Evolutionary conservation across 768 basidiomycete species (phyloP).

Genomic region (Lactifluus volemus): DNA sequence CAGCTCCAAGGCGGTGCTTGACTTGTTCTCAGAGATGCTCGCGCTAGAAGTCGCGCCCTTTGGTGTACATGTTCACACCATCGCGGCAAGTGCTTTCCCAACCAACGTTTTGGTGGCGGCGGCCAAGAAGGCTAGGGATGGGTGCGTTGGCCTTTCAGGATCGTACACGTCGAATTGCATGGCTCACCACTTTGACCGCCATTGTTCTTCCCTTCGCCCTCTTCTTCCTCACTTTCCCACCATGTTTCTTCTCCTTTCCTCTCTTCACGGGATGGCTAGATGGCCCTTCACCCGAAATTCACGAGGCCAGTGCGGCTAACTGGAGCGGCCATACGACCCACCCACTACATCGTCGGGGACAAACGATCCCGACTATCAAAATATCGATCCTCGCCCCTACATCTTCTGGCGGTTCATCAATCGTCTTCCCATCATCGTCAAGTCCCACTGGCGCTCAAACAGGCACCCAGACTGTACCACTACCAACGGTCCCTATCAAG

Average conservation of each 20-base stretch:
- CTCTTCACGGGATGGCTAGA: conserved; percentile 36
- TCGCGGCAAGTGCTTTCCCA: too few species aligned
- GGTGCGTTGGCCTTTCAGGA: neutral
- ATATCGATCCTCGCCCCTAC: neutral
- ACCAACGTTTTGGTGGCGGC: too few species aligned
- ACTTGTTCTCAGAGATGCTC: too few species aligned
- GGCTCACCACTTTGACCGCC: conserved; percentile 42
- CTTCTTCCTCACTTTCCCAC: conserved; percentile 43
- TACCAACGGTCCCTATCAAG: conserved; percentile 40
- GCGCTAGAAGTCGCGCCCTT: too few species aligned
- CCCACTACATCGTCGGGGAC: conserved; percentile 7
- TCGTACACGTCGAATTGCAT: conserved; percentile 36
- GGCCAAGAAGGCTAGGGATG: neutral
- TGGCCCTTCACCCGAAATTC: conserved; percentile 18
- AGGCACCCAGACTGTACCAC: neutral
- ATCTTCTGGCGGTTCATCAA: neutral
- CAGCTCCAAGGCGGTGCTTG: too few species aligned
- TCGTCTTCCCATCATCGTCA: conserved; percentile 9
- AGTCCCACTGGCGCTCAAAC: conserved; percentile 23
- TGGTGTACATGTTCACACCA: too few species aligned
- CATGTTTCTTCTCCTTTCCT: conserved; percentile 44
- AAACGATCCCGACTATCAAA: neutral
- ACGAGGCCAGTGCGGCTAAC: neutral
- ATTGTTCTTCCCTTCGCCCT: conserved; percentile 49
- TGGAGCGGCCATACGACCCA: conserved; percentile 1